Evolutionary conservation across 2,329 filamentous ascomycete genomes (phyloP).

Genomic region (Parastagonospora avenae): DNA sequence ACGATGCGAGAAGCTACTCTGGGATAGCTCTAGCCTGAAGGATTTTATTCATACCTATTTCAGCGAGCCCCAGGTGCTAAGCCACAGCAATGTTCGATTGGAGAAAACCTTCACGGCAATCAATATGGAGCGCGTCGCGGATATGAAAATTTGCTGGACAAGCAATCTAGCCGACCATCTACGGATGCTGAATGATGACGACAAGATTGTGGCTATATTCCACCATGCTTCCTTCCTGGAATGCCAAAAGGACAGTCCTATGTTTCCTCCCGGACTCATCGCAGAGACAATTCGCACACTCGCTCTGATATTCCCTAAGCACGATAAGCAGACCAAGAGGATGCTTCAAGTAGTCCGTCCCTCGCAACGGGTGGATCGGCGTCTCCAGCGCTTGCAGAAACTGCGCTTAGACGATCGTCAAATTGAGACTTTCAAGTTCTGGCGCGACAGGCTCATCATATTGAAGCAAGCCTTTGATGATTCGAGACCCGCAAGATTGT

Average conservation of each 20-base stretch:
- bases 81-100: too few species aligned
- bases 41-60: too few species aligned
- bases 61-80: too few species aligned
- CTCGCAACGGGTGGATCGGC: slow-evolving; percentile 29
- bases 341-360: slow-evolving; percentile 20
- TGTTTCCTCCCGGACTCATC: slow-evolving; percentile 39
- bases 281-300: slow-evolving; percentile 49
- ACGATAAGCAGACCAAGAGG: slow-evolving; percentile 23
- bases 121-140: slow-evolving; percentile 40
- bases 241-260: slow-evolving; percentile 10
- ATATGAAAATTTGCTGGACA: slow-evolving; percentile 48
- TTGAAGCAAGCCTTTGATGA: slow-evolving; percentile 51
- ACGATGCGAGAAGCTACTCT: too few species aligned
- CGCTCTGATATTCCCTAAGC: slow-evolving; percentile 44
- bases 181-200: slow-evolving; percentile 46
- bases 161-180: slow-evolving; percentile 49
- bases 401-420: slow-evolving; percentile 42
- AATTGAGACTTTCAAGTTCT: slow-evolving; percentile 44
- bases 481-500: slow-evolving; percentile 41
- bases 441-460: slow-evolving; percentile 51
- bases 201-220: slow-evolving; percentile 45
- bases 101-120: slow-evolving; percentile 19
- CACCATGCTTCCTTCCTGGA: slow-evolving; percentile 48
- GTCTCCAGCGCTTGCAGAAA: slow-evolving; percentile 31
- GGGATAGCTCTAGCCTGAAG: too few species aligned